Base-by-base conservation (phyloP, 768 basidiomycete species). In the Termitomyces sp. region DNA sequence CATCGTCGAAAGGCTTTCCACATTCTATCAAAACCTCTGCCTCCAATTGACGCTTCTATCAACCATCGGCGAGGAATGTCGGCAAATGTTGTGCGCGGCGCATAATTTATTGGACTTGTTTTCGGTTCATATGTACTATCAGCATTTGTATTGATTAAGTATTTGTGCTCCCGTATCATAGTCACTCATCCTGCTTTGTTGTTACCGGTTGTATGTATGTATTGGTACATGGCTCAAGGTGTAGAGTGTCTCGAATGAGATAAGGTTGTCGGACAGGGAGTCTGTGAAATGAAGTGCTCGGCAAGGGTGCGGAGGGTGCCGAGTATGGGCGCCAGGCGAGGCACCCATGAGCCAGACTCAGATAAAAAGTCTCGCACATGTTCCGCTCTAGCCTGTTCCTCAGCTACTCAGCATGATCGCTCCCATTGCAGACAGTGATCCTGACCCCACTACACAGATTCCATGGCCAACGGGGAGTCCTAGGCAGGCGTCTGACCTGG, bases 361-460 rank as follows among this genome's bases (percentile, higher is more conserved):
- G 26, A 60, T 54, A 58, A 34, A n/a, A 58, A 54, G 54, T 42
- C 42, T 29, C 54, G 22, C 54, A 47, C 51, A 65, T 66, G 67
- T 58, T 60, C 58, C 54, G 55, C 71, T 51, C 65, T 62, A 29
- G 65, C 65, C 52, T 45, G 47, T 39, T 51, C 59, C 42, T 58
- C 54, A 44, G 28, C 61, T 56, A 42, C 64, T 31, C 61, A 57
- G 55, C 55, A 90, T 90, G 87, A 75, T 86, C 59, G 82, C 85
- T 66, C 79, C 85, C 42, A 74, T 82, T 59, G 71, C 82, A 20
- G 86, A 88, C 66, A 71, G 71, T 59, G 85, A 88, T 63, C 75
- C 75, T 24, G 88, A 90, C 69, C 86, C 88, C n/a, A 87, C 87
- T 0, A 86, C 84, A 13, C 90, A 90, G 69, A 85, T 90, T 47